These are phyloP conservation scores for Whalleya microplaca DNA, from an alignment of 2,329 filamentous ascomycete genomes.

Conservation along the genomic window DNA sequence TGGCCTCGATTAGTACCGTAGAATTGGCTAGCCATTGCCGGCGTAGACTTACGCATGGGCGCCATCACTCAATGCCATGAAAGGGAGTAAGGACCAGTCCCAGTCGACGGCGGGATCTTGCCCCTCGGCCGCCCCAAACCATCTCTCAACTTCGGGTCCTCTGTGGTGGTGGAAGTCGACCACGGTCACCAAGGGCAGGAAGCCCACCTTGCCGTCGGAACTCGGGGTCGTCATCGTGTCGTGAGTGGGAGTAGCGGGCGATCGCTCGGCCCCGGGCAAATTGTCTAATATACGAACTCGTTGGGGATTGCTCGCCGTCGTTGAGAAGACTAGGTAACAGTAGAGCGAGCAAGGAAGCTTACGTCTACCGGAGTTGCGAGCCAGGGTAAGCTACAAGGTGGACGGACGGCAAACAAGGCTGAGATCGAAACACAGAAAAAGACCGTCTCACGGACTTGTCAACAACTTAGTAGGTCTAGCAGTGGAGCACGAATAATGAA, in stretches of 20 bases:
- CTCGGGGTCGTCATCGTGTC: constrained; percentile 26
- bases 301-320: too few relatives aligned
- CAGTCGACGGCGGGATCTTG: constrained; percentile 80
- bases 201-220: constrained; percentile 39
- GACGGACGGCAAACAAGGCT: constrained; percentile 1
- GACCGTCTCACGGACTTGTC: not conserved
- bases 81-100: constrained; percentile 89
- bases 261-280: constrained; percentile 1
- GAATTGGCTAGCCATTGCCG: not conserved
- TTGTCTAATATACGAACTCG: not conserved
- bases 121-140: constrained; percentile 78
- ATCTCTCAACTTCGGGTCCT: constrained; percentile 91
- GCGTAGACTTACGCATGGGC: constrained; percentile 76
- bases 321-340: not conserved
- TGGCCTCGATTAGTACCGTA: constrained; percentile 13
- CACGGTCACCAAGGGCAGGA: constrained; percentile 74
- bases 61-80: constrained; percentile 95
- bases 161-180: constrained; percentile 84
- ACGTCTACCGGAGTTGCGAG: not conserved
- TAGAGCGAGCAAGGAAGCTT: constrained; percentile 2
- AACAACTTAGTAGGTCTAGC: not conserved
- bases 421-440: constrained; percentile 2
- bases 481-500: constrained; percentile 2
- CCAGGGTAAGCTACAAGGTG: not conserved
- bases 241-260: not conserved